Base-by-base conservation (phyloP, 805 yeast species). In the Brettanomyces bruxellensis region DNA sequence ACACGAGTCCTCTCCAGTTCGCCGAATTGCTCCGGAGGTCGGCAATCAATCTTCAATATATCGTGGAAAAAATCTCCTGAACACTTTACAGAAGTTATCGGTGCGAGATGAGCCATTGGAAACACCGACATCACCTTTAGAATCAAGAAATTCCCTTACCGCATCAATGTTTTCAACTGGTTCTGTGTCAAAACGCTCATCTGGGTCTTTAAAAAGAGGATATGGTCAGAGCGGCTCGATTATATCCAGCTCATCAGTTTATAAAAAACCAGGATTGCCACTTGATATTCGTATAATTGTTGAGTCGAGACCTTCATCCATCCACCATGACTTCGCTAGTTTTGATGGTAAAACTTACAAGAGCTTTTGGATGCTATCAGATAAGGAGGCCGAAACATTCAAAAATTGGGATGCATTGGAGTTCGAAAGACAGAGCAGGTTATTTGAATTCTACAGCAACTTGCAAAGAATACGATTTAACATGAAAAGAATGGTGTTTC, bases 381-480 rank as follows among this genome's bases (percentile, higher is more conserved):
- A 44, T 1, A 60, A 58, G 6, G 66, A 63, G 40, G 52, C 53
- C 1, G 25, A 28, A 28, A 39, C 38, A 2, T 47, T 58, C 11
- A 53, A 40, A 24, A 45, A 48, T 1, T 63, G 67, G 67, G 53
- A 58, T 30, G 40, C 53, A 11, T 39, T 47, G 6, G 62, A 59
- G 45, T 61, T 56, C 39, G 57, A 59, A 28, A 52, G 57, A 32
- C 66, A 63, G 49, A 60, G 56, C 34, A 49, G 56, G 13, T 45
- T 62, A n/a, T 62, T 62, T 49, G 67, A 63, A 44, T 47, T 56
- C 5, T 63, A 54, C 32, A 43, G 51, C 7, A 46, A 59, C 25
- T 46, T 63, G 25, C 55, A 55, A 25, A 56, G 55, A 47, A 53
- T 59, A 30, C 43, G 62, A 28, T 47, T 53, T 34, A 63, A 63